These are phyloP conservation scores for Arthrinium puccinioides DNA, from an alignment of 2,329 filamentous ascomycete genomes.

Conservation along the genomic window DNA sequence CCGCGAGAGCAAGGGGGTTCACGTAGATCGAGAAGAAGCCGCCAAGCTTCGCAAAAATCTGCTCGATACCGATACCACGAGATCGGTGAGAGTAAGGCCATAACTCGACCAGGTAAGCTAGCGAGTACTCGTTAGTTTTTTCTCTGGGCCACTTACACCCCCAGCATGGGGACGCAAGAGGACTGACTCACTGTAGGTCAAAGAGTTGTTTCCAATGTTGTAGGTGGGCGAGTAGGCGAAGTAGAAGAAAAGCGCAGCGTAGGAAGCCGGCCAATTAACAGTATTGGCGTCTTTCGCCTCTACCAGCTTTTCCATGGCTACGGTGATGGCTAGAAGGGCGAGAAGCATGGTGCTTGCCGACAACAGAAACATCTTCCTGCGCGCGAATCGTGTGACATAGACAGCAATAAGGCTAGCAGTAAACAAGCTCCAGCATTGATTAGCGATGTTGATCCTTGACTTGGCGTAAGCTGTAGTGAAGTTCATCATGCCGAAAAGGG, in stretches of 20 bases:
- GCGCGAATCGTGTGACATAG: slow-evolving; percentile 28
- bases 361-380: slow-evolving; percentile 28
- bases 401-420: slow-evolving; percentile 33
- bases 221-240: slow-evolving; percentile 53
- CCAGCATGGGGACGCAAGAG: slow-evolving; percentile 4
- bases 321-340: slow-evolving; percentile 44
- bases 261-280: slow-evolving; percentile 17
- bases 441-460: slow-evolving; percentile 37
- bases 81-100: slow-evolving; percentile 50
- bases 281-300: slow-evolving; percentile 19
- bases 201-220: slow-evolving; percentile 59
- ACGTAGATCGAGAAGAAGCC: slow-evolving; percentile 36
- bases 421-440: slow-evolving; percentile 36
- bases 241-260: slow-evolving; percentile 45
- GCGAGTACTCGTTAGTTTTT: too few relatives aligned
- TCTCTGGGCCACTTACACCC: not conserved
- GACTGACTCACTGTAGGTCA: slow-evolving; percentile 49
- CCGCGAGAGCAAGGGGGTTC: slow-evolving; percentile 34
- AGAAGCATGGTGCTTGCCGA: slow-evolving; percentile 34
- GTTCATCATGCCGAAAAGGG: slow-evolving; percentile 37
- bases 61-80: slow-evolving; percentile 51
- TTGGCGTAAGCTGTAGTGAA: slow-evolving; percentile 32
- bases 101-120: slow-evolving; percentile 49
- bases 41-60: slow-evolving; percentile 40
- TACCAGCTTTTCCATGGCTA: slow-evolving; percentile 33